Base-by-base conservation (phyloP, 1,139 yeast genomes). In the Pichia sp. region DNA sequence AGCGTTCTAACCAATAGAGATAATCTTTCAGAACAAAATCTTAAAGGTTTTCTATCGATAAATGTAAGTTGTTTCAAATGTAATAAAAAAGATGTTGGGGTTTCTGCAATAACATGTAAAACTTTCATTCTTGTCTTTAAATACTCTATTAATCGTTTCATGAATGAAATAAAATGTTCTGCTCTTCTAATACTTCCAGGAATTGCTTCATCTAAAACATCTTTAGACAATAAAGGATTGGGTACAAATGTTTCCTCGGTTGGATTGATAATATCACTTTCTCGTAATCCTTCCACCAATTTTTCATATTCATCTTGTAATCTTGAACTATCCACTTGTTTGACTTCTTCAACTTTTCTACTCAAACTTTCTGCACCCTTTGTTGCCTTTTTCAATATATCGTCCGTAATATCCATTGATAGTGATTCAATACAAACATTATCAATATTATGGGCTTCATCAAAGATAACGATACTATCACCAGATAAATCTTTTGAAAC, bases 371-470 rank as follows among this genome's bases (percentile, higher is more conserved):
- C 78, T 0, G 96, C 96, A 52, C 98, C 97, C 62, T 68, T 85
- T 59, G 80, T 76, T 26, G 84, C 97, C 66, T 74, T 84, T 60
- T 79, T 84, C 69, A 81, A 73, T 59, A 79, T 82, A 68, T 95
- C 97, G 68, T 79, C 95, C 50, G 85, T 92, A 67, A 73, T 75
- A 63, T 94, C 98, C 47, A 92, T 76, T 13, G 97, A 88, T 45
- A 92, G 69, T 1, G 98, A 86, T 66, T 92, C 99, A 52, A 92
- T 92, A 70, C 98, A 92, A 50, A 92, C 99, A 72, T 92, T 92
- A 74, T 92, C 98, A 50, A 92, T 92, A 68, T 92, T 92, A 67
- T 92, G 99, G 45, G 98, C 98, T 68, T 92, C 99, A 69, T 92
- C 99, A 63, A 92, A 92, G 43, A 92, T 94, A 54, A 92, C 86